A percentile compares a stretch with the other conserved stretches of the same genome.
Evolutionary conservation across 2,329 filamentous ascomycete genomes (phyloP).

Genomic region (Colletotrichum higginsianum): DNA sequence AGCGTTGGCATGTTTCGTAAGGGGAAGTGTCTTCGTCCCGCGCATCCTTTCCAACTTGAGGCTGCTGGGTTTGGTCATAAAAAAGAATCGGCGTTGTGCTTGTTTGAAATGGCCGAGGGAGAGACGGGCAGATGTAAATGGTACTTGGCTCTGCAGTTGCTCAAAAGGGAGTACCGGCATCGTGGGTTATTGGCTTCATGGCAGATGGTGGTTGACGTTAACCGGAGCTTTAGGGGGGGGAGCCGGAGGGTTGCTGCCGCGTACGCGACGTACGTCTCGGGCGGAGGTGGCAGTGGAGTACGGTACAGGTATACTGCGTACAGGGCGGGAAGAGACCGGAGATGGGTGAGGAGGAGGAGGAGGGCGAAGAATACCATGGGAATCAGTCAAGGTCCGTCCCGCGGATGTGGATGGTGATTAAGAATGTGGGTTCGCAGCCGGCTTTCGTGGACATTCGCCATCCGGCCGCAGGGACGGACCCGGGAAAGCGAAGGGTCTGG

Average conservation of each 20-base stretch:
- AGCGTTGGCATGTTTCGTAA: slow-evolving; percentile 25
- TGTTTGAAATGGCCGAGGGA: background rate
- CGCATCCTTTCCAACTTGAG: slow-evolving; percentile 4
- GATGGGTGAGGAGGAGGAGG: background rate
- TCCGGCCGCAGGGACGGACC: slow-evolving; percentile 24
- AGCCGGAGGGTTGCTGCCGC: slow-evolving; percentile 28
- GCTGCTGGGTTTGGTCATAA: background rate
- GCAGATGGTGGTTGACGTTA: slow-evolving; percentile 5
- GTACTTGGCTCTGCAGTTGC: background rate
- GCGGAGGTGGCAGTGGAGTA: background rate
- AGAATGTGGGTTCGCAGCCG: background rate
- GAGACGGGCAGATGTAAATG: background rate
- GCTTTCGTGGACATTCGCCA: slow-evolving; percentile 8
- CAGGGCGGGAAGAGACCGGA: background rate
- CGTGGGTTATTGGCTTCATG: background rate
- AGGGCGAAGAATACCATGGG: slow-evolving; percentile 12
- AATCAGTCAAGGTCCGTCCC: background rate
- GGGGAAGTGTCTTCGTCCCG: slow-evolving; percentile 3
- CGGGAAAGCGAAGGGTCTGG: background rate
- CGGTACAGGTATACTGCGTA: too few species aligned
- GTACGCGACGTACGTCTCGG: slow-evolving; percentile 16
- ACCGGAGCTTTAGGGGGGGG: background rate
- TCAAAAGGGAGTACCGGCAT: background rate
- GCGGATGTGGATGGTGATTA: slow-evolving; percentile 9
- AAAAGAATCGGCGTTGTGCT: background rate